Evolutionary conservation across 768 basidiomycete genomes (phyloP), one percentile per base, ranked within the genome.

Genomic region (Pisolithus albus): DNA sequence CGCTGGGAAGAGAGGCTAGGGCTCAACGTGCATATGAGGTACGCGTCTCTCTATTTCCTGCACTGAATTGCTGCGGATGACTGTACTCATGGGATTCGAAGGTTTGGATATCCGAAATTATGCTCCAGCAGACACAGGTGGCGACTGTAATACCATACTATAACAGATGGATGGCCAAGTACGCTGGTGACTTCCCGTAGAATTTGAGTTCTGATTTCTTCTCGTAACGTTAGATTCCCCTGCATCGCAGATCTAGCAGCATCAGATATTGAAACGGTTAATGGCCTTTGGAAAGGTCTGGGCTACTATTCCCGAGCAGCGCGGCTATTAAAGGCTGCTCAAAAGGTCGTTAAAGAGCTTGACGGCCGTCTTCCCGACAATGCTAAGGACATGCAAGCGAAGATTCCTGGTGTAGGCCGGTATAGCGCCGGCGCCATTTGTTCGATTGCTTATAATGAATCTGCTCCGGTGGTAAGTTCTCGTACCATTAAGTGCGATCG

Each of bases 121-220:
- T 96, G 94, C 75, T 94, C 2, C 94, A 98, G 67, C 94, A 98
- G 68, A 97, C 94, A 0, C 92, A 95, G 65, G 93, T 96, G 32
- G 77, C 70, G 5, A 92, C 92, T 1, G 92, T 95, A n/a, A 92
- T 94, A 59, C 88, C 88, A 1, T 98, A 96, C 68, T 98, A 90
- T 67, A 83, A 80, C 48, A 77, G 78, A 21, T 98, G 92, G 92
- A 89, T 94, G 77, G 72, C 74, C 58, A 84, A 75, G 88, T 89
- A 55, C 53, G 79, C 34, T 71, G 16, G 30, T 41, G 43, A 38
- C 26, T 34, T 34, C 34, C 34, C 5, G 34, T 13, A 13, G 11
- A 34, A 13, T 11, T 34, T 34, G 34, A 15, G 34, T 15, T 34
- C 34, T 34, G 34, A 34, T 11, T 34, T 34, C 11, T 34, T 15